Base-by-base conservation (phyloP, 352 stramenopile species). In the Phytopythium kandeliae region DNA sequence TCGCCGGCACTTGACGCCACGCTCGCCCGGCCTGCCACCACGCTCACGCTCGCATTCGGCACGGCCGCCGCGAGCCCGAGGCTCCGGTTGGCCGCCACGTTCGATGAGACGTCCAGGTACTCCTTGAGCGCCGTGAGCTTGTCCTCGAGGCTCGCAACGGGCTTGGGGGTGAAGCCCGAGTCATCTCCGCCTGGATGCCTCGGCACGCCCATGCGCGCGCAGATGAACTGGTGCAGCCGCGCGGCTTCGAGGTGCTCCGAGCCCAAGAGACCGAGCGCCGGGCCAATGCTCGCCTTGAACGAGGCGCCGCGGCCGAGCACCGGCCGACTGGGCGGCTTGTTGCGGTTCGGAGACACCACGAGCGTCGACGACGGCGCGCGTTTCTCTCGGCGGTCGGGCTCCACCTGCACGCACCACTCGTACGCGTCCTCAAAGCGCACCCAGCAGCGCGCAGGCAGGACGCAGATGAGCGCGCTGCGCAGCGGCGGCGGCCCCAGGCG, bases 41-140 rank as follows among this genome's bases (percentile, higher is more conserved):
- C n/a, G n/a, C n/a, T n/a, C n/a, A n/a, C n/a, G n/a, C n/a, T 16
- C 15, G 36, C 36, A 24, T 41, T 41, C 2, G 36, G 7, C 0
- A 26, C 22, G 12, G 30, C 25, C 4, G 26, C 15, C 9, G 24
- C 42, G 42, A 48, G 25, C 16, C 25, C 30, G 25, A 52, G 37
- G 25, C 45, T 59, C 57, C 53, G 50, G 16, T 25, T 49, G 25
- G 58, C 49, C 28, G 62, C 61, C 40, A 51, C 45, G 15, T 51
- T 55, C 0, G 65, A 58, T 0, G 65, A 53, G n/a, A 36, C 62
- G 34, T 75, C 49, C 9, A 90, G 58, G 57, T 87, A 86, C 16
- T 85, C 74, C 30, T 86, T 70, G 16, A 91, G 71, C 7, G 77
- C 71, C 25, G 67, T 56, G 12, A 91, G 56, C 45, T 91, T 91